Evolutionary conservation across 257 asterid genomes (phyloP), one percentile per base, ranked within the genome.

Genomic region (Scutellaria baicalensis): DNA sequence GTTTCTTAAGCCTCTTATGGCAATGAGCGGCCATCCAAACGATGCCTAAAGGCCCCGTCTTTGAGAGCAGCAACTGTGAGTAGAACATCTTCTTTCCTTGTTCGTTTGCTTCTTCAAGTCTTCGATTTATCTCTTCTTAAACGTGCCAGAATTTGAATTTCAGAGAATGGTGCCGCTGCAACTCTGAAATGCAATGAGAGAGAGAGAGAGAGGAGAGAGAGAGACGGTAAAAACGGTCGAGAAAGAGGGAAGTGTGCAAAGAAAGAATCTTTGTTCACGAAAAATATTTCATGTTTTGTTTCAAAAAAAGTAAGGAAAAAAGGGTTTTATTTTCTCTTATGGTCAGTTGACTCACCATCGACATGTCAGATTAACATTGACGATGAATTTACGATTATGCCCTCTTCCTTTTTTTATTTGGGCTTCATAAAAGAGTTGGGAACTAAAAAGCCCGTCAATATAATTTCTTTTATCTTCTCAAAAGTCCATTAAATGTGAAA

Each of bases 21-120:
- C 90, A 86, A 79, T 94, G 99, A 69, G 95, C 99, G 71, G 99
- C 99, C 87, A 84, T 51, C 99, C 99, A 94, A 61, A 94, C 75
- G 64, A 77, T 81, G 69, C 92, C 94, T 47, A 91, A 69, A 45
- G 81, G 79, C 79, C 90, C 97, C 71, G 85, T 91, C 83, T 81
- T 94, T 14, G 98, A 89, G 20, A 94, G 85, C 33, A 94, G 83
- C 38, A 81, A 68, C 61, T 83, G 89, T 18, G 96, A 86, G 80
- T 85, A 82, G 70, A 94, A 86, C 99, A 94, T 94, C 65, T 45
- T 71, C 23, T 43, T 39, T 42, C 68, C 42, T 8, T 13, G 2
- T 55, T 49, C 42, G 71, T 21, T 27, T 27, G 5, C 33, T 27
- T 27, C 33, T 27, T 27, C 33, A 27, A 63, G 48, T 13, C 78